A percentile compares a stretch with the other conserved stretches of the same genome.
phyloP scores from a whole-genome alignment of 345 rosid genomes.

The Melaleuca quinquenervia region DNA sequence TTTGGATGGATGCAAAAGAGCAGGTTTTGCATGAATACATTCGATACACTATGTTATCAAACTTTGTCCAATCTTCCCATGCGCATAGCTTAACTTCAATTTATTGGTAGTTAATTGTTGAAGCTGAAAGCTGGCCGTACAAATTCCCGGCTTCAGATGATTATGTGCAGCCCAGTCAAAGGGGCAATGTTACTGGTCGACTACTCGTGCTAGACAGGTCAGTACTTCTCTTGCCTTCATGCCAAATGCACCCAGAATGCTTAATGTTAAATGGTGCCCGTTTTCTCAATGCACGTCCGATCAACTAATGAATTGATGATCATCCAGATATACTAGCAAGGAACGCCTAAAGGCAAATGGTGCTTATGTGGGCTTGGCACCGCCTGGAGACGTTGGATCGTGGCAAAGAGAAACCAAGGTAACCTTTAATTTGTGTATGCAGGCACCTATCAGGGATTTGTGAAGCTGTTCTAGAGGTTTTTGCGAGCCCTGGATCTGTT shows the following conservation, averaged over 20 bases:
- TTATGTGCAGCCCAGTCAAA: slow-evolving; percentile 43
- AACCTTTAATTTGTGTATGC: background rate
- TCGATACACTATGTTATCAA: background rate
- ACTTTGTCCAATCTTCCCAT: background rate
- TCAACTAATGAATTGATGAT: background rate
- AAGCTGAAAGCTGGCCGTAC: slow-evolving; percentile 80
- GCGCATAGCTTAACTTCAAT: background rate
- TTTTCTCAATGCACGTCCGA: background rate
- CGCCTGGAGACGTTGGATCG: slow-evolving; percentile 78
- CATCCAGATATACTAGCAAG: slow-evolving; percentile 16
- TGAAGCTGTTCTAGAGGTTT: background rate
- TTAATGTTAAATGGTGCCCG: background rate
- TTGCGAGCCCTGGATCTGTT: background rate
- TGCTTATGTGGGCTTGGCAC: slow-evolving; percentile 75
- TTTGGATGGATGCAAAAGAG: slow-evolving; percentile 77
- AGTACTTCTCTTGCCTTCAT: background rate
- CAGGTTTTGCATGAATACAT: slow-evolving; percentile 28
- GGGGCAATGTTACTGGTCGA: slow-evolving; percentile 60
- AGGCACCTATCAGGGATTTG: background rate
- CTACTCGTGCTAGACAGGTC: slow-evolving; percentile 60
- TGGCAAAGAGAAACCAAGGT: slow-evolving; percentile 95
- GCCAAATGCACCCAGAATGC: background rate
- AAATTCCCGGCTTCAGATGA: slow-evolving; percentile 62
- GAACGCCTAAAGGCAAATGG: slow-evolving; percentile 28
- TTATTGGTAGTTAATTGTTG: slow-evolving; percentile 27